phyloP scores from a whole-genome alignment of 2,329 filamentous ascomycete species.

The Cercospora sojina region DNA sequence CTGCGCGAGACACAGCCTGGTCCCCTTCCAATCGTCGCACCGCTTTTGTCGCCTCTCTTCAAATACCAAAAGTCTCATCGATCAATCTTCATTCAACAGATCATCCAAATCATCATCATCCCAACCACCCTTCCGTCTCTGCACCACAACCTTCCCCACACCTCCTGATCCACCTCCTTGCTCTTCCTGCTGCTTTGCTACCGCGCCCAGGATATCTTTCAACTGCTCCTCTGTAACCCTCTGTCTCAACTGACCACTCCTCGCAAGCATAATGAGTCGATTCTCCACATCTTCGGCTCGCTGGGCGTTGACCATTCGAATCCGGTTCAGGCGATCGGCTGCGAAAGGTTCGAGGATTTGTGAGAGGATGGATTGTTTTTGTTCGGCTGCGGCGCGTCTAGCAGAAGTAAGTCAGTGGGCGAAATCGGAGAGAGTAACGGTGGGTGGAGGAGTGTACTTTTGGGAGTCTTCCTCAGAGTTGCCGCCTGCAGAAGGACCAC shows the following conservation, averaged over 20 bases:
- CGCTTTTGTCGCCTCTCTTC: not conserved
- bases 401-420: not conserved
- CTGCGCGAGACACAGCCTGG: too few relatives aligned
- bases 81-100: conserved; percentile 53
- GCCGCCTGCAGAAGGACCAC: conserved; percentile 47
- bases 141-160: conserved; percentile 80
- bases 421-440: conserved; percentile 31
- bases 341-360: conserved; percentile 96
- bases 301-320: conserved; percentile 90
- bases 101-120: conserved; percentile 80
- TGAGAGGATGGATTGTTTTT: conserved; percentile 72
- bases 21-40: too few relatives aligned
- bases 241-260: conserved; percentile 77
- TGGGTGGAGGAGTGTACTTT: conserved; percentile 47
- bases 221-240: conserved; percentile 92
- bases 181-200: conserved; percentile 71
- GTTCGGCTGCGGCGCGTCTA: conserved; percentile 44
- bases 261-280: conserved; percentile 85
- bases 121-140: conserved; percentile 76
- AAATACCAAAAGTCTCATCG: too few relatives aligned
- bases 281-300: conserved; percentile 90
- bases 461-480: conserved; percentile 57
- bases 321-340: conserved; percentile 87
- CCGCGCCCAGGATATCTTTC: conserved; percentile 82
- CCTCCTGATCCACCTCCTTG: conserved; percentile 38